Evolutionary conservation across 768 basidiomycete genomes (phyloP), one percentile per base, ranked within the genome.

Genomic region (Russula olivacea): DNA sequence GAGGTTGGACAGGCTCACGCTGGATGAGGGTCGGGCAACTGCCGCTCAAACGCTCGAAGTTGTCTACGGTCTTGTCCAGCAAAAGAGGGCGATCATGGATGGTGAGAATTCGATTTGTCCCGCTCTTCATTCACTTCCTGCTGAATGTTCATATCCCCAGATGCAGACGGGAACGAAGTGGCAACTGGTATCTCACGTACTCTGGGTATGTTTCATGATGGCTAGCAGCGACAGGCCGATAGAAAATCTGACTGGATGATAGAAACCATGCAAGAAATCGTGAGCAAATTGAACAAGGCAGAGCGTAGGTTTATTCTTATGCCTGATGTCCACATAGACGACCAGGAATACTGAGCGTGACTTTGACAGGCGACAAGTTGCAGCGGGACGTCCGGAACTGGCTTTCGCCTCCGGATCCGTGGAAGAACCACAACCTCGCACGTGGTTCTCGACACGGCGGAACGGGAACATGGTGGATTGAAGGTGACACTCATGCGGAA

Each of bases 391-490:
- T 49, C 7, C 48, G 40, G 11, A 6, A n/a, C 8, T 61, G 61
- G 61, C 55, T 61, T 30, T 30, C 48, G 10, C 55, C 61, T 1
- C 61, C 61, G 12, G 61, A 61, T n/a, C 61, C 61, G 0, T 61
- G 36, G 17, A 28, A 61, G 43, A 48, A 50, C 10, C 12, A 55
- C 10, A 55, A 55, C 17, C 9, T 55, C 1, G 55, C 40, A 0
- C 21, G 28, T 4, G 23, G 36, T 15, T 40, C 21, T 19, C 61
- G 51, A 9, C 55, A 51, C 10, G 30, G 25, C 7, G 61, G 47
- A 40, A 50, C 48, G 0, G 19, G 54, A 11, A 41, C n/a, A 3
- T 61, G 61, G 61, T 50, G 55, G 28, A 41, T 50, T 21, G 7
- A 40, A 28, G 38, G 45, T 3, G 38, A 36, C 38, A 9, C 15